These are phyloP conservation scores for Fraxinus xanthoxyloides DNA, from an alignment of 305 asterid species.

Conservation along the genomic window DNA sequence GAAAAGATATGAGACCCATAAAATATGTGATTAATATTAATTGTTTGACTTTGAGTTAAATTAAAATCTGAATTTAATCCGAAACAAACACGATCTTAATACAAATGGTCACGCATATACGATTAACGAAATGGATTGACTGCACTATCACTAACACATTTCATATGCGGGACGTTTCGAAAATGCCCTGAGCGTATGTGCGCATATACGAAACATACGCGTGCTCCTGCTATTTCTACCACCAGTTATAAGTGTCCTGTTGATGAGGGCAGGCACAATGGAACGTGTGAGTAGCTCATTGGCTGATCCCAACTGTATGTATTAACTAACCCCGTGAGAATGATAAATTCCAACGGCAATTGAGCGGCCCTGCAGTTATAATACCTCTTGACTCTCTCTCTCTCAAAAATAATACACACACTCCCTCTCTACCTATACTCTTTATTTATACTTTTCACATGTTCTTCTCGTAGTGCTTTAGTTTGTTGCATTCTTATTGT, in stretches of 20 bases:
- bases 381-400: not conserved
- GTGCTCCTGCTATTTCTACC: not conserved
- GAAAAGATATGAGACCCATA: no score
- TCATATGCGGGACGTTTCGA: no score
- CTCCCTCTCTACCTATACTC: not conserved
- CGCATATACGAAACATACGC: no score
- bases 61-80: no score
- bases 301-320: conserved; percentile 28
- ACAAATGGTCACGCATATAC: no score
- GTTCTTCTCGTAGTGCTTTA: conserved; percentile 8
- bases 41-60: no score
- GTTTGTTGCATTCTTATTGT: conserved; percentile 17
- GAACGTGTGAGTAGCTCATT: conserved; percentile 32
- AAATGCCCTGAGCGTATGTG: no score
- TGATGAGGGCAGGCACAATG: conserved; percentile 28
- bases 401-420: not conserved
- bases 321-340: conserved; percentile 61
- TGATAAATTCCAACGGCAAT: conserved; percentile 76
- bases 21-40: no score
- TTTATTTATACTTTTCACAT: conserved; percentile 29
- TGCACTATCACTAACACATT: no score
- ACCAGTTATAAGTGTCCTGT: conserved; percentile 1
- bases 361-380: conserved; percentile 13
- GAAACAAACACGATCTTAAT: no score
- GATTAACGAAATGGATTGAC: no score